Evolutionary conservation across 306 rosid genomes (phyloP).

Genomic region (Prunus mira): DNA sequence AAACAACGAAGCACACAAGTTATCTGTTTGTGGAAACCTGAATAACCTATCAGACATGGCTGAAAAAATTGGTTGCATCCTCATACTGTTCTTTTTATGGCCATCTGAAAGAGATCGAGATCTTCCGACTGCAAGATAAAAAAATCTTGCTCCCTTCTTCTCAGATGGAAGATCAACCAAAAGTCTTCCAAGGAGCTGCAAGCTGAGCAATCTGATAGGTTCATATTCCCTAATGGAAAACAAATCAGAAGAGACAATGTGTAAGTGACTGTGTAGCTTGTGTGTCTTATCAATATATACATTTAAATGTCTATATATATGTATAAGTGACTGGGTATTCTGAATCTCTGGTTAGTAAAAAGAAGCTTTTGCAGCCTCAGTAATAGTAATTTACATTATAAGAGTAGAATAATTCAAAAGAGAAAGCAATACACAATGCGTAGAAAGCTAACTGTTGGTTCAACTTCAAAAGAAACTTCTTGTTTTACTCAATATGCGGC

Average conservation of each 20-base stretch:
- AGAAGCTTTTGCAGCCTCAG: conserved; percentile 7
- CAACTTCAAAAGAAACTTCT: neutral
- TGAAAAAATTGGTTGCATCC: conserved; percentile 72
- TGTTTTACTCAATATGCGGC: neutral
- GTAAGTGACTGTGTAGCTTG: neutral
- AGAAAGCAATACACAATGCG: neutral
- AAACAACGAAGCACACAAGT: conserved; percentile 85
- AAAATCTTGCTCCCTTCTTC: conserved; percentile 91
- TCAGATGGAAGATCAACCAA: conserved; percentile 87
- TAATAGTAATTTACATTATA: neutral
- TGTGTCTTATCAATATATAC: neutral
- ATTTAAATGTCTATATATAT: neutral
- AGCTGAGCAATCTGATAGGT: conserved; percentile 87
- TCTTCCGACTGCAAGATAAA: conserved; percentile 71
- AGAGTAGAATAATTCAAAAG: neutral
- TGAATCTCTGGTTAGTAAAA: conserved; percentile 3
- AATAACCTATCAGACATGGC: conserved; percentile 86
- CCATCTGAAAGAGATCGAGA: conserved; percentile 58
- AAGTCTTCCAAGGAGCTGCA: conserved; percentile 93
- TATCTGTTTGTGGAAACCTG: conserved; percentile 86
- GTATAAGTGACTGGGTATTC: neutral
- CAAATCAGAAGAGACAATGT: conserved; percentile 6
- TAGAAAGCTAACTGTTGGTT: neutral
- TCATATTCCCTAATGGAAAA: conserved; percentile 62
- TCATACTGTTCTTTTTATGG: conserved; percentile 47